phyloP scores from a whole-genome alignment of 805 yeast genomes.

The Metschnikowia kofuensis region DNA sequence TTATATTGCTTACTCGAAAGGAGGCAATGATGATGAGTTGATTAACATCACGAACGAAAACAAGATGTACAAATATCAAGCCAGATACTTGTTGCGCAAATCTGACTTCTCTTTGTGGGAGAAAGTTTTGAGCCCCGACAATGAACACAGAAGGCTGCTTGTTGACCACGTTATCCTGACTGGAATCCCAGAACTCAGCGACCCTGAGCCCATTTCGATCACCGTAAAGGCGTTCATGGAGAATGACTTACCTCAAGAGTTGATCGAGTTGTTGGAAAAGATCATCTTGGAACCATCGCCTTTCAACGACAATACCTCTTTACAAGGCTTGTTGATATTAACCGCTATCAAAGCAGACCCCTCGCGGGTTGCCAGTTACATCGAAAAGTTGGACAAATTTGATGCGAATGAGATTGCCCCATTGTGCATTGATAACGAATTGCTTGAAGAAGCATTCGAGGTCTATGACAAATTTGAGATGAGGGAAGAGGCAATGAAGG shows the following conservation, averaged over 20 bases:
- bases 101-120: conserved; percentile 86
- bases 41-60: conserved; percentile 93
- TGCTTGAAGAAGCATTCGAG: conserved; percentile 91
- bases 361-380: conserved; percentile 74
- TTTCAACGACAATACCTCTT: conserved; percentile 89
- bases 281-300: conserved; percentile 97
- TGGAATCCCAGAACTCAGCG: conserved; percentile 90
- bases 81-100: conserved; percentile 86
- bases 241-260: conserved; percentile 86
- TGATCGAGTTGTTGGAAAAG: conserved; percentile 92
- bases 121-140: conserved; percentile 69
- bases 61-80: conserved; percentile 98
- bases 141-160: conserved; percentile 84
- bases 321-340: conserved; percentile 87
- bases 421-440: conserved; percentile 81
- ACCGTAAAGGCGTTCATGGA: conserved; percentile 96
- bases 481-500: conserved; percentile 78
- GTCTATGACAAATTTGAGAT: conserved; percentile 83
- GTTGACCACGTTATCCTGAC: conserved; percentile 93
- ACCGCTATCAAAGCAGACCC: conserved; percentile 97
- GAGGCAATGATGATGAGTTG: conserved; percentile 85
- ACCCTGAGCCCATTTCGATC: conserved; percentile 90
- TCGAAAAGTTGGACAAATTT: conserved; percentile 85
- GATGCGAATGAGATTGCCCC: conserved; percentile 95
- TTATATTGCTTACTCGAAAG: conserved; percentile 95